These are phyloP conservation scores for Cladobotryum protrusum DNA, from an alignment of 2,329 filamentous ascomycete species.

Conservation along the genomic window DNA sequence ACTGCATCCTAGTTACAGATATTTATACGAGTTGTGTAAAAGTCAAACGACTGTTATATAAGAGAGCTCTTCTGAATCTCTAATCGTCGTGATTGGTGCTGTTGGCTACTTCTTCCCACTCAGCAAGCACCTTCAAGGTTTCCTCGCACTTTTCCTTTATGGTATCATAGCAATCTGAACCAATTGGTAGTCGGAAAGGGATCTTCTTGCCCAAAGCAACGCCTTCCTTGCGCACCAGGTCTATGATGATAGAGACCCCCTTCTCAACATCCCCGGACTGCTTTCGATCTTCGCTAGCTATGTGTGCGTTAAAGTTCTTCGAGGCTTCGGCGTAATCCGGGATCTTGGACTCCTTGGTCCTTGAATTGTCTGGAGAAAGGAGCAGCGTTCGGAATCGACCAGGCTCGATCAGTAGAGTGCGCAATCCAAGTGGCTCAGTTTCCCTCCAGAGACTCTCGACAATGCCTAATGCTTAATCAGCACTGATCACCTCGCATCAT, in stretches of 20 bases:
- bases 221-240: constrained; percentile 20
- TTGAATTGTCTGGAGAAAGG: constrained; percentile 5
- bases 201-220: constrained; percentile 14
- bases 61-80: too few species aligned
- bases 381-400: constrained; percentile 10
- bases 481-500: too few species aligned
- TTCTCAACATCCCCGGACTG: constrained; percentile 19
- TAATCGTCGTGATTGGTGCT: constrained; percentile 11
- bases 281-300: not conserved
- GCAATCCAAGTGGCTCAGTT: constrained; percentile 4
- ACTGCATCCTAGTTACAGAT: too few species aligned
- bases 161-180: constrained; percentile 18
- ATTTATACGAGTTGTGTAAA: too few species aligned
- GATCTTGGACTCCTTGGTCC: constrained; percentile 2
- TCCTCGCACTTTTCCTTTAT: constrained; percentile 20
- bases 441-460: constrained; percentile 11
- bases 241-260: constrained; percentile 17
- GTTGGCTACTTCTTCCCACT: constrained; percentile 11
- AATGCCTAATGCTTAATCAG: constrained; percentile 2
- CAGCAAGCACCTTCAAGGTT: constrained; percentile 14
- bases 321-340: constrained; percentile 7
- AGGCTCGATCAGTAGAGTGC: constrained; percentile 8
- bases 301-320: not conserved
- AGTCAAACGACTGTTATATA: too few species aligned
- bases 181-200: constrained; percentile 19